These are phyloP conservation scores for Acanthamoeba quina DNA, from an alignment of 208 protist species.

Conservation along the genomic window DNA sequence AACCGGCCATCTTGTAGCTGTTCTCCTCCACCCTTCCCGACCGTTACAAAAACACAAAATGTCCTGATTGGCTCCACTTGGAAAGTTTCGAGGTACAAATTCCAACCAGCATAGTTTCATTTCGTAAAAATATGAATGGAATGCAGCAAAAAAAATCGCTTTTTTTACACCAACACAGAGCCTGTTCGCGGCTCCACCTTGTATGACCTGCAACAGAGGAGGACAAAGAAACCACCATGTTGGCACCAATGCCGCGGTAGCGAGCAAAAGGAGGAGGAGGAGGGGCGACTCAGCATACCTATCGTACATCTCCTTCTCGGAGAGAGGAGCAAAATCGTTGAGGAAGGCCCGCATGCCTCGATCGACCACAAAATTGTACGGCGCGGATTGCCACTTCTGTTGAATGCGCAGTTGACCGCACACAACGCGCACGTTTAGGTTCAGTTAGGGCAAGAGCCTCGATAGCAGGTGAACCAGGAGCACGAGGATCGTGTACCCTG, in stretches of 20 bases:
- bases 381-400: conserved; percentile 17
- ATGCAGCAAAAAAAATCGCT: neutral
- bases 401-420: neutral
- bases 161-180: neutral
- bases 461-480: neutral
- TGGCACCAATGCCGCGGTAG: neutral
- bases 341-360: conserved; percentile 35
- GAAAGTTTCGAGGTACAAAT: conserved; percentile 26
- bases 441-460: neutral
- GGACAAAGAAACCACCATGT: too few species aligned
- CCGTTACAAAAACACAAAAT: conserved; percentile 49
- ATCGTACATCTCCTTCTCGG: conserved; percentile 64
- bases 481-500: neutral
- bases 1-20: neutral
- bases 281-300: neutral
- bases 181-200: neutral
- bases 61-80: neutral
- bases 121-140: neutral
- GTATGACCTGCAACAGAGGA: neutral
- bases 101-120: neutral
- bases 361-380: conserved; percentile 18
- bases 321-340: conserved; percentile 52
- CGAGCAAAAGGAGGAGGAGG: neutral
- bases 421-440: neutral
- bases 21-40: neutral